Base-by-base conservation (phyloP, 495 filamentous ascomycete species). In the Collariella sp. region DNA sequence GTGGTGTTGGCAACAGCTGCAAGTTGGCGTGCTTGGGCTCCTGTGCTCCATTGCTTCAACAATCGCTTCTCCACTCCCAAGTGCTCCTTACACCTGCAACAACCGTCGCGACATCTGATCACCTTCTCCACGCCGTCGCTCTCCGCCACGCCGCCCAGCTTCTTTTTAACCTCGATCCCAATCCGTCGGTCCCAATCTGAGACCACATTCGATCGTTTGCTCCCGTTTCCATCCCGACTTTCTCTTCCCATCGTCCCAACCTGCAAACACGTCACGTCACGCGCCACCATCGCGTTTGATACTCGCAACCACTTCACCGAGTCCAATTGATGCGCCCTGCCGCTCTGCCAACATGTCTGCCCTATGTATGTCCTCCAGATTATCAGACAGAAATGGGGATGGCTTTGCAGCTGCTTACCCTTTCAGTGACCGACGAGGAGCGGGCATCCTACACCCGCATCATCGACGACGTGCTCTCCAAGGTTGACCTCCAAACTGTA, bases 381-480 rank as follows among this genome's bases (percentile, higher is more conserved):
- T 23, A 10, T 15, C 26, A 13, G 18, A 38, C 42, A 2, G 13
- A 3, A 26, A 19, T 15, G 24, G 26, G 1, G 46, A 15, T 26
- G 19, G 13, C 22, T 5, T 23, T 42, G 20, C 42, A 16, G 19
- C 26, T 22, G 35, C 16, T 52, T 33, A 41, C 10, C 26, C 23
- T 16, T 7, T 50, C 67, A 91, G 87, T 91, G 56, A 78, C 83
- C n/a, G 62, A 78, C 46, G 84, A 86, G 53, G 74, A 81, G 59
- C 76, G 79, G 69, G 74, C 77, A 33, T 73, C 83, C 54, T 97
- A 89, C 70, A 83, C 80, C 44, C 79, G 79, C 59, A 86, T 96
- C 71, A 96, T 98, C 67, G 93, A 98, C 66, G 79, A 73, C n/a
- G 96, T 98, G 59, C 77, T 98, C 20, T 79, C 78, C 13, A 77